A percentile compares a stretch with the other conserved stretches of the same genome.
Evolutionary conservation across 202 grass and related monocot species (phyloP).

Genomic region (Eragrostis tef): DNA sequence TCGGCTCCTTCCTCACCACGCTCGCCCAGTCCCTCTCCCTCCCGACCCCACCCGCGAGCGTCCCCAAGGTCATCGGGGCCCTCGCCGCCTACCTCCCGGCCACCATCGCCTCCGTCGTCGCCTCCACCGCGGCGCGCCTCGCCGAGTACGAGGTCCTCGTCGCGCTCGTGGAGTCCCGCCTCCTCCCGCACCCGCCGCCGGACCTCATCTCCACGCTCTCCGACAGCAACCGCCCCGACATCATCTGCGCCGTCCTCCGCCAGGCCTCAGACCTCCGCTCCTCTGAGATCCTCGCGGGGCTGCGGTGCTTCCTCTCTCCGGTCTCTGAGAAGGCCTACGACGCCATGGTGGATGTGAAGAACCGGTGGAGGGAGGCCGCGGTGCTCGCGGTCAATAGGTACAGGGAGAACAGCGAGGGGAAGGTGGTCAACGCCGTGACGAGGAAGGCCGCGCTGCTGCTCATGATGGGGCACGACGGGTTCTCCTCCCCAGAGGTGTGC

Average conservation of each 20-base stretch:
- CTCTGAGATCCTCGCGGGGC: conserved; percentile 57
- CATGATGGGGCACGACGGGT: conserved; percentile 79
- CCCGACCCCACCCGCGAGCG: neutral
- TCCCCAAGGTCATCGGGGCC: conserved; percentile 36
- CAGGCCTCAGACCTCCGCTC: conserved; percentile 67
- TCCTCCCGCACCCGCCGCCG: conserved; percentile 46
- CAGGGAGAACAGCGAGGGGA: conserved; percentile 35
- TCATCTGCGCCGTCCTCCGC: conserved; percentile 65
- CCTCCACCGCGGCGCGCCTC: conserved; percentile 52
- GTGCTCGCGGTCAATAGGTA: conserved; percentile 55
- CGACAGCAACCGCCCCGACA: conserved; percentile 42
- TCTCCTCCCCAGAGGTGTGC: conserved; percentile 70
- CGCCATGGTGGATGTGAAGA: conserved; percentile 60
- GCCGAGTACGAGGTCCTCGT: conserved; percentile 54
- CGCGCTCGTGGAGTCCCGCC: conserved; percentile 52
- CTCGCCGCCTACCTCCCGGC: conserved; percentile 52
- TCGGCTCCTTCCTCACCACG: conserved; percentile 52
- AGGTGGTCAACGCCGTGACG: conserved; percentile 26
- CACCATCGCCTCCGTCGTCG: conserved; percentile 44
- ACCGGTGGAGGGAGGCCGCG: conserved; percentile 65
- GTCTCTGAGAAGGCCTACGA: conserved; percentile 58
- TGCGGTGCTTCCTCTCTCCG: conserved; percentile 72
- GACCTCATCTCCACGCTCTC: conserved; percentile 54
- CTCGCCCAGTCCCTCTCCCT: conserved; percentile 46
- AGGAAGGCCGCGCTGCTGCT: conserved; percentile 64